Base-by-base conservation (phyloP, 2,329 filamentous ascomycete species). In the Aspergillus pseudonomiae region DNA sequence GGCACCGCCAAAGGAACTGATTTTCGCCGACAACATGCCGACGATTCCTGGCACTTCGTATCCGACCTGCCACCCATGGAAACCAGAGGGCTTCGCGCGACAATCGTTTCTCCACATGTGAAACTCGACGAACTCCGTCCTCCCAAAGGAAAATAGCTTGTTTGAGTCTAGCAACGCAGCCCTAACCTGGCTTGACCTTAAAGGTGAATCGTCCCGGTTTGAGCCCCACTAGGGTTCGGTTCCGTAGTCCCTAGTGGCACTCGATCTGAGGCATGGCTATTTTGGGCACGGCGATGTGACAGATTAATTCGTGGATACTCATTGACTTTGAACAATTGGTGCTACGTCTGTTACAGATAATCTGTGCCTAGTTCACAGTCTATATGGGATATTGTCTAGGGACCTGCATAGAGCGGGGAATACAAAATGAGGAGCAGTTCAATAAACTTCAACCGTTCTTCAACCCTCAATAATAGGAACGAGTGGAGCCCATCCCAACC, bases 221-320 rank as follows among this genome's bases (percentile, higher is more conserved):
- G 3, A 1, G 52, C 28, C 52, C 52, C 52, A 54, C 52, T 54
- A 54, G n/a, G 30, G 52, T 14, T 54, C 30, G 52, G 52, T 54
- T 36, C 32, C 52, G 21, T 12, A 1, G 24, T 46, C 24, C 24
- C 12, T 48, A 48, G 24, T 3, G 45, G 11, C 14, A 48, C 12
- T 30, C 1, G 26, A 50, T 50, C 26, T 30, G 46, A 30, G 0
- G 46, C 46, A 50, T 14, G 16, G 5, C 43, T 46, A 48, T 30
- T n/a, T n/a, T 24, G 5, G 45, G 45, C 45, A 48, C 24, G 12
- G 46, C 4, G 9, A 30, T 10, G 26, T 11, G 46, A 30, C 46
- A 50, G 6, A n/a, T 34, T 16, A 36, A 19, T n/a, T n/a, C 6
- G 6, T 36, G 32, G 32, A 34, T 11, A 9, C 0, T 32, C 10